Base-by-base conservation (phyloP, 176 grass and related monocot genomes). In the Oryza coarctata region DNA sequence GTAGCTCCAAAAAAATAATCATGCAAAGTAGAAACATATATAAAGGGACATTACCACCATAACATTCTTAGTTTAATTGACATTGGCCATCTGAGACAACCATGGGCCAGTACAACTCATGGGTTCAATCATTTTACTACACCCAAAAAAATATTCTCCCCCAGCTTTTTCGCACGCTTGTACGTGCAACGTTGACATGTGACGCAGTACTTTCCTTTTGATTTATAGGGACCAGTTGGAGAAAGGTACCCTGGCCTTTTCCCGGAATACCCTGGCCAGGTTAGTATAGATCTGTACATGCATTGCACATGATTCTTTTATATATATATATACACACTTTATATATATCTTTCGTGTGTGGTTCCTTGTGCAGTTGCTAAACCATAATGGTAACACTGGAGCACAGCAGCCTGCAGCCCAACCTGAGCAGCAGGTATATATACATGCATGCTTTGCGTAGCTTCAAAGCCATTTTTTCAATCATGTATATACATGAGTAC, bases 231-330 rank as follows among this genome's bases (percentile, higher is more conserved):
- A 78, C 91, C 86, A 89, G 71, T 65, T 22, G 89, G 84, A 84
- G 89, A 94, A 79, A 94, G 86, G 82, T 94, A 89, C 70, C 75
- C 78, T 61, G 83, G 94, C 72, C 72, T 91, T 39, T 91, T 97
- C 84, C 89, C 94, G 76, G 94, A 97, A 82, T 92, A 90, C 89
- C 94, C 91, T 49, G 91, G 91, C 70, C 94, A 97, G 91, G 94
- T 90, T 86, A 81, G 58, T 73, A 15, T 12, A 73, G 52, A 73
- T n/a, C 41, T 36, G 43, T 67, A 40, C 6, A n/a, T n/a, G n/a
- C n/a, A 27, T 35, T 35, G 34, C 44, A 72, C 72, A 82, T 77
- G 58, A 43, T 80, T 66, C 43, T 20, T 80, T 1, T 10, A 55
- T 7, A 3, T 60, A 49, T 57, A 74, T 33, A 33, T 33, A 2